Evolutionary conservation across 2,329 filamentous ascomycete genomes (phyloP), one percentile per base, ranked within the genome.

Genomic region (Neospermospora avenae): DNA sequence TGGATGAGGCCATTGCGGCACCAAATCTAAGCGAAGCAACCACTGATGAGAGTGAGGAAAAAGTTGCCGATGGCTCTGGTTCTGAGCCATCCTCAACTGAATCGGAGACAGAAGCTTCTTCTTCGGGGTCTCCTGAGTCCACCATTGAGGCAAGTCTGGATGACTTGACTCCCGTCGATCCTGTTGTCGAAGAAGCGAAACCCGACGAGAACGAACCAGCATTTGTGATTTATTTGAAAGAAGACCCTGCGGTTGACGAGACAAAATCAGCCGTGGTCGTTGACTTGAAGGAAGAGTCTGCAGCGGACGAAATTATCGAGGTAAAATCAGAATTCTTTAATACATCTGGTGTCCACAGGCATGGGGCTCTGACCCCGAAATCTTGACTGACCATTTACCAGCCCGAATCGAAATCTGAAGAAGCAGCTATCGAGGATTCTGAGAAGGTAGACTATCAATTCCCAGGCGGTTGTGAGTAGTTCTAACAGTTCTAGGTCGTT

Each of bases 161-260:
- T 13, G 60, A 48, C 13, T 7, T 41, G 18, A 3, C 24, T 22
- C 24, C 45, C 3, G 48, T 28, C 20, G 49, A 51, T 14, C 16
- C 51, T 22, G 18, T 51, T 49, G 51, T 35, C 16, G 60, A 63
- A 56, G 61, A 60, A 11, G 14, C n/a, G 14, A 11, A 54, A 57
- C 18, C 41, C 22, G 25, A n/a, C n/a, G 53, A 41, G 1, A 39
- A 41, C 31, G 39, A n/a, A n/a, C 39, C 53, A 16, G 35, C 34
- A 3, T 20, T 45, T 2, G 35, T 18, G 28, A 24, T 14, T 39
- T 28, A 44, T 20, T n/a, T 35, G n/a, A 35, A 44, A 24, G 52
- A 31, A 31, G 37, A 51, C 20, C 8, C 35, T 18, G 39, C 13
- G 6, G 48, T 46, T 13, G 57, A 58, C 5, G 42, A 59, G 22